Evolutionary conservation across 2,329 filamentous ascomycete species (phyloP).

Genomic region (Eutypella sp.): DNA sequence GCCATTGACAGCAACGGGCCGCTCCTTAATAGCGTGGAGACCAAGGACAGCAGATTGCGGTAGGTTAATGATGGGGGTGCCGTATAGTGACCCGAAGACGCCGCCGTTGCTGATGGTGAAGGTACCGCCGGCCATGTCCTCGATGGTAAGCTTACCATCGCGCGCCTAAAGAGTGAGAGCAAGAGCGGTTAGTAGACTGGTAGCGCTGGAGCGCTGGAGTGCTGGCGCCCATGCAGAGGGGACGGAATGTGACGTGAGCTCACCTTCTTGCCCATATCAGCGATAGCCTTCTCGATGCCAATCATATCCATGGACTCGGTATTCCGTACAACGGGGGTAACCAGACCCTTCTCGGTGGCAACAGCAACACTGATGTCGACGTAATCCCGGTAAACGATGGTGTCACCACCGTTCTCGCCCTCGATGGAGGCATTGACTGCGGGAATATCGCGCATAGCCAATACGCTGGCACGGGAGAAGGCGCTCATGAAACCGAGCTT

Average conservation of each 20-base stretch:
- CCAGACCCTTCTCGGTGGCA: constrained; percentile 93
- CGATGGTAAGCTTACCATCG: constrained; percentile 93
- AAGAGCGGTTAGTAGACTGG: too few species aligned
- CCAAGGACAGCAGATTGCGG: constrained; percentile 90
- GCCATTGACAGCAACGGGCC: constrained; percentile 81
- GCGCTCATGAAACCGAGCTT: constrained; percentile 99
- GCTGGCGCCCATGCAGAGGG: too few species aligned
- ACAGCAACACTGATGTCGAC: constrained; percentile 97
- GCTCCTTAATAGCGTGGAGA: constrained; percentile 94
- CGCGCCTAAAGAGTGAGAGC: too few species aligned
- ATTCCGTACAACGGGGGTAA: constrained; percentile 94
- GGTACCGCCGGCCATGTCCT: constrained; percentile 97
- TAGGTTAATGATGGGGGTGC: constrained; percentile 96
- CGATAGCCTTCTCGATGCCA: constrained; percentile 84
- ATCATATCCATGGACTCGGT: constrained; percentile 84
- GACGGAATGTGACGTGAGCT: too few species aligned
- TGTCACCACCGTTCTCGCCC: constrained; percentile 89
- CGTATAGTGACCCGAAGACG: constrained; percentile 95
- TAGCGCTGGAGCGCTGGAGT: too few species aligned
- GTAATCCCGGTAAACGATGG: constrained; percentile 96
- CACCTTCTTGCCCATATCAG: constrained; percentile 93
- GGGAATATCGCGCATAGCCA: constrained; percentile 94
- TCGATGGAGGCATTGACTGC: constrained; percentile 96
- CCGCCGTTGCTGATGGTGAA: constrained; percentile 98
- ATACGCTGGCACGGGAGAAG: constrained; percentile 81